Evolutionary conservation across 345 rosid genomes (phyloP), one percentile per base, ranked within the genome.

Genomic region (Leavenworthia alabamica): DNA sequence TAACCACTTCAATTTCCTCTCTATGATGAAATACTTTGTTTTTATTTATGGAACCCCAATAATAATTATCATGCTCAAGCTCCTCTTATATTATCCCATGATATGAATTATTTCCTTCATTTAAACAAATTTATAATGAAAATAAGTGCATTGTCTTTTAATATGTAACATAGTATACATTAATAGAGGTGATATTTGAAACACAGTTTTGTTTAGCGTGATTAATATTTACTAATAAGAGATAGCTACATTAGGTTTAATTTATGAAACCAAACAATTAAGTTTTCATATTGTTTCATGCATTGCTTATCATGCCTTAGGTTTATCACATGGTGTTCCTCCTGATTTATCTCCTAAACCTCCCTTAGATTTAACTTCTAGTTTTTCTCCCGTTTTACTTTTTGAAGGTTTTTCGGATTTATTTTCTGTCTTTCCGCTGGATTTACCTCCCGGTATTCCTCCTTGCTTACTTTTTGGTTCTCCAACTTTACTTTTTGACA

Each of bases 211-310:
- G 6, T 42, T 37, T 28, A 2, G 8, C 3, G 11, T 8, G 6
- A 29, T 14, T 6, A 16, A 19, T 27, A 4, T 3, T 22, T n/a
- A 19, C 7, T 47, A 23, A 29, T 23, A 23, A 8, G 2, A n/a
- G 28, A 8, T 15, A 22, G 45, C 26, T 32, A 50, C 36, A 58
- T 6, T 31, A 29, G 33, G 28, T 29, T 20, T 58, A 11, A 27
- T 58, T 20, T 58, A 39, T 49, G 60, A 33, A 47, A 44, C 12
- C 48, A 33, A 46, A 33, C 35, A 17, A 17, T 46, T 6, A 45
- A 36, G 29, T 56, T 13, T 13, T 54, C 19, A 55, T 2, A 5
- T 16, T 37, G 36, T 7, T 37, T 16, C 42, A 36, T 36, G 11
- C 13, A 14, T 31, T 37, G 19, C 2, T 45, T 58, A 49, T 27